A percentile compares a stretch with the other conserved stretches of the same genome.
phyloP scores from a whole-genome alignment of 2,329 filamentous ascomycete species.

The Apiospora sp. region DNA sequence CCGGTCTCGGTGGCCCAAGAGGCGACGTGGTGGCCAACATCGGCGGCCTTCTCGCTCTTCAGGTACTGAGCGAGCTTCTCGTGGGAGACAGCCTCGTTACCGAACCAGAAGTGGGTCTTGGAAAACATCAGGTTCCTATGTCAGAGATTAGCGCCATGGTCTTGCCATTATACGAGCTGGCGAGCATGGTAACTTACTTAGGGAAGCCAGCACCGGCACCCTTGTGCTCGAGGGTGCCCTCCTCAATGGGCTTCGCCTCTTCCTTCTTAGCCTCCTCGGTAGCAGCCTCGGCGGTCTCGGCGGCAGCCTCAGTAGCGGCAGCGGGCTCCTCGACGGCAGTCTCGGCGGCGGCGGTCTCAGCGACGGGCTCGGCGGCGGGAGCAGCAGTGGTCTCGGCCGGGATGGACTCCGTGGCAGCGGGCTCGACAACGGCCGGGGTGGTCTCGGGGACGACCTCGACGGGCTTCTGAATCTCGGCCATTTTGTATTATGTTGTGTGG shows the following conservation, averaged over 20 bases:
- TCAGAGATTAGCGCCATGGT: slow-evolving; percentile 24
- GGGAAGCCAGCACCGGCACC: slow-evolving; percentile 79
- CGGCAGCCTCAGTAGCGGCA: slow-evolving; percentile 49
- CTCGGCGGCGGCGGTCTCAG: slow-evolving; percentile 48
- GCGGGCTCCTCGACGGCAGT: slow-evolving; percentile 50
- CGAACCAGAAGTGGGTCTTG: slow-evolving; percentile 94
- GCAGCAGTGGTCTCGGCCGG: slow-evolving; percentile 34
- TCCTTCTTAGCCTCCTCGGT: slow-evolving; percentile 54
- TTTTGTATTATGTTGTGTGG: slow-evolving; percentile 55
- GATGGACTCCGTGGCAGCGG: slow-evolving; percentile 38
- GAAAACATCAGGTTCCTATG: slow-evolving; percentile 84
- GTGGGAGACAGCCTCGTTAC: slow-evolving; percentile 74
- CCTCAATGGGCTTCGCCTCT: slow-evolving; percentile 75
- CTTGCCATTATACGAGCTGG: neutral
- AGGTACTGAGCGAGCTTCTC: slow-evolving; percentile 81
- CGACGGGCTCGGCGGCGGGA: slow-evolving; percentile 47
- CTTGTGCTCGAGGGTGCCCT: slow-evolving; percentile 91
- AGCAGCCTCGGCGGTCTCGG: slow-evolving; percentile 41
- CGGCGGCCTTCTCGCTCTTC: slow-evolving; percentile 85
- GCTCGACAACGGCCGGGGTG: slow-evolving; percentile 47
- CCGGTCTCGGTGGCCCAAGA: slow-evolving; percentile 94
- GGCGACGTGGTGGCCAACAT: slow-evolving; percentile 77
- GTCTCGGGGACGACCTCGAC: slow-evolving; percentile 67
- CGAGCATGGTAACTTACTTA: slow-evolving; percentile 70
- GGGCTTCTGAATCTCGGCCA: slow-evolving; percentile 76